Evolutionary conservation across 495 filamentous ascomycete species (phyloP), one percentile per base, ranked within the genome.

Genomic region (Aspergillus baeticus): DNA sequence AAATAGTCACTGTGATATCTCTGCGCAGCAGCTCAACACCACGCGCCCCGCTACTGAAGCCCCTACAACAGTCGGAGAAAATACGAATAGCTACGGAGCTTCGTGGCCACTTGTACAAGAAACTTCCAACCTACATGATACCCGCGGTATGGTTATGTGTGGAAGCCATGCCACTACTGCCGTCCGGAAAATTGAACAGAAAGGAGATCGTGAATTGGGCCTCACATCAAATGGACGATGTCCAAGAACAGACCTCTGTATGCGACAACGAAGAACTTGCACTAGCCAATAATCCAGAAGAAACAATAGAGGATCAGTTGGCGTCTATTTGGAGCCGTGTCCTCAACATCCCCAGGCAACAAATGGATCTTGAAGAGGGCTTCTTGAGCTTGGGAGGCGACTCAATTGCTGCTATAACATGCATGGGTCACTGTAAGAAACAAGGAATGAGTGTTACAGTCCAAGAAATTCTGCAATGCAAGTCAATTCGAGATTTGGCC

Each of bases 331-430:
- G 75, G 73, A 76, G 76, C 48, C 68, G 77, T 21, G 78, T 84
- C 5, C 73, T 86, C 14, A 83, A 83, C 48, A 67, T 84, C 10
- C 74, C 74, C 0, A 58, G 62, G 21, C 59, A 33, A 15, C 65
- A 73, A 5, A 80, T 88, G 34, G 71, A 74, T 10, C 58, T 82
- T 26, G 69, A 80, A 20, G 77, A 85, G 57, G 81, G 77, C 57
- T 89, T 90, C 65, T 74, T 89, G 58, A 74, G 71, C 20, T 72
- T 87, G 8, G 86, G 87, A 13, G 87, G 86, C 36, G 87, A 90
- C 58, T 89, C 86, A 1, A 86, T 90, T 44, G 78, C 81, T 10
- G 86, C 86, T 1, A 89, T 90, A 79, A 85, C 84, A 10, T 84
- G 84, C 15, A 77, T 83, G 58, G 77, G 77, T 13, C 64, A 71